Conservation (phyloP, 805 yeast genomes). For the Cyberlindnera xylosilytica region DNA sequence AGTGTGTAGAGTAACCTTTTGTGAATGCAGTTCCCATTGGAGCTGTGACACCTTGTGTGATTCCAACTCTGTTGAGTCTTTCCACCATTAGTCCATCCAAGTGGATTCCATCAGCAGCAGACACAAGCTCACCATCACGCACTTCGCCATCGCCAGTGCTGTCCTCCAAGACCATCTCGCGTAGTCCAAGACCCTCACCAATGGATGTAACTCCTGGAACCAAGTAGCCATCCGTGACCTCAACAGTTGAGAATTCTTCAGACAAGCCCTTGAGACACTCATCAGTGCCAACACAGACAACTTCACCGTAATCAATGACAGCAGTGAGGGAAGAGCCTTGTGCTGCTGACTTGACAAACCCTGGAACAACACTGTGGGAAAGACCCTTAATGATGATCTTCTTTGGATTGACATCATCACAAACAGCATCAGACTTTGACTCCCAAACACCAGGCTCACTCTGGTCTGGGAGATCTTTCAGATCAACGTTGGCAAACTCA, state of each 20-base stretch:
- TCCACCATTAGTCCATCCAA: slow-evolving; percentile 5
- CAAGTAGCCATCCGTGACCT: slow-evolving; percentile 5
- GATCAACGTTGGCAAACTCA: slow-evolving; percentile 1
- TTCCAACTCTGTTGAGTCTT: slow-evolving; percentile 6
- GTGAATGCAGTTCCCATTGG: slow-evolving; percentile 5
- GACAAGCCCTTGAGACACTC: neutral
- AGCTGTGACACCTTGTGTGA: slow-evolving; percentile 8
- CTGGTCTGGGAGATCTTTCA: neutral
- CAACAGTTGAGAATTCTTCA: neutral
- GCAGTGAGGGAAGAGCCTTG: slow-evolving; percentile 1
- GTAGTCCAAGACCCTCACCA: slow-evolving; percentile 7
- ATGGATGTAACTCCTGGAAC: slow-evolving; percentile 8
- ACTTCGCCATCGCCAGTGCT: slow-evolving; percentile 5
- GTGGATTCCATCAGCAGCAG: slow-evolving; percentile 10
- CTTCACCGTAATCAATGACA: slow-evolving; percentile 2
- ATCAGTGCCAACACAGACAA: slow-evolving; percentile 5
- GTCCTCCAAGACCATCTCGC: slow-evolving; percentile 7
- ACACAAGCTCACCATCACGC: neutral
- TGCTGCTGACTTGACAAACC: slow-evolving; percentile 1
- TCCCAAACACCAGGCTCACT: neutral
- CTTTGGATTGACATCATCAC: neutral
- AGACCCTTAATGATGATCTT: slow-evolving; percentile 6
- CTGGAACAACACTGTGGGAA: slow-evolving; percentile 3
- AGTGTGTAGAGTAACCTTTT: slow-evolving; percentile 9
- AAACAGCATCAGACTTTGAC: neutral